Conservation (phyloP, 768 basidiomycete genomes). For the Pilatotrama ljubarskyi region DNA sequence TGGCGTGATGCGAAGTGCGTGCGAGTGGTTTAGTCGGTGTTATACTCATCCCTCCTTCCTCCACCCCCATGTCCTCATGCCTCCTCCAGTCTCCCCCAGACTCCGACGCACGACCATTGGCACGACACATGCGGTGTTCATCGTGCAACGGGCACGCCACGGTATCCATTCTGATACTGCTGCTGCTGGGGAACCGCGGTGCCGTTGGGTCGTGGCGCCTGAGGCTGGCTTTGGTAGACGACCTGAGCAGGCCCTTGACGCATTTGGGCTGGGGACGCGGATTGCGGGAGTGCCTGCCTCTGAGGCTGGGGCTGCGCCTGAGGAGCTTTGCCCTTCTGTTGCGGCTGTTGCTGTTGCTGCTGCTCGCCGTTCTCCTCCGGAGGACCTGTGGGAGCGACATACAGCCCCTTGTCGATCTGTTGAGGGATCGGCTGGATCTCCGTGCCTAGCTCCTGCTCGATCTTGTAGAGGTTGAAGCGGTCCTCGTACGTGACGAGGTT, state of each 20-base stretch:
- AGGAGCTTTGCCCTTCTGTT: conserved; percentile 29
- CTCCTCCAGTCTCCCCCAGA: background rate
- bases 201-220: conserved; percentile 31
- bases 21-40: conserved; percentile 15
- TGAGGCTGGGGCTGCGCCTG: conserved; percentile 33
- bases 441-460: conserved; percentile 97
- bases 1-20: background rate
- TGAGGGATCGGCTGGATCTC: conserved; percentile 97
- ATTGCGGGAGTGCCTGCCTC: conserved; percentile 19
- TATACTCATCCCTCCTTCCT: conserved; percentile 16
- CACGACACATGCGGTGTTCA: conserved; percentile 1
- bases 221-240: conserved; percentile 33
- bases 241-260: conserved; percentile 31
- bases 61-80: background rate
- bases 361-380: conserved; percentile 46
- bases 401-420: conserved; percentile 85
- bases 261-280: conserved; percentile 17
- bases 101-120: background rate
- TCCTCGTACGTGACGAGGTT: conserved; percentile 98
- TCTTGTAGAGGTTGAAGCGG: conserved; percentile 94
- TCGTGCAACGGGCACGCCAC: conserved; percentile 33
- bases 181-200: conserved; percentile 24
- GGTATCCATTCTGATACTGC: conserved; percentile 28
- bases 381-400: conserved; percentile 75
- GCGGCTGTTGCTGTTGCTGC: conserved; percentile 37